phyloP scores from a whole-genome alignment of 1,139 yeast species.

The Blastobotrys buckinghamii region DNA sequence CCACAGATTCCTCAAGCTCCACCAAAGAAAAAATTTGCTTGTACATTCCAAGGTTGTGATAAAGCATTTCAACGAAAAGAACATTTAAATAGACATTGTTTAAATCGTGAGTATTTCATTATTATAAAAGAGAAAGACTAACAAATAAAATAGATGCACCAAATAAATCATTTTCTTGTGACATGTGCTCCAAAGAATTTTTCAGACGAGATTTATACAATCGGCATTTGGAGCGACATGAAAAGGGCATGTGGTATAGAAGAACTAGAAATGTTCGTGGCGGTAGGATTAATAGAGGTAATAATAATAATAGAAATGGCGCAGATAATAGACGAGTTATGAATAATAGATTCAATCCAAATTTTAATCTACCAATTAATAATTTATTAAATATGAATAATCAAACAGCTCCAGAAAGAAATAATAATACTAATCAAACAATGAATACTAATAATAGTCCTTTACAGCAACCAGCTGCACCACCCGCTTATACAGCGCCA shows the following conservation, averaged over 20 bases:
- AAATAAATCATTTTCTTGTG: slow-evolving; percentile 15
- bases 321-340: too few relatives aligned
- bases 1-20: neutral
- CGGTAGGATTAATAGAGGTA: too few relatives aligned
- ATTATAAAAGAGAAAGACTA: neutral
- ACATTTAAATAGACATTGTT: slow-evolving; percentile 21
- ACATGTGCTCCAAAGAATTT: slow-evolving; percentile 17
- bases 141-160: slow-evolving; percentile 15
- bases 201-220: slow-evolving; percentile 18
- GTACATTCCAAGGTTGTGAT: slow-evolving; percentile 20
- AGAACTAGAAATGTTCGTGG: too few relatives aligned
- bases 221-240: slow-evolving; percentile 18
- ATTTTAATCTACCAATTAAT: too few relatives aligned
- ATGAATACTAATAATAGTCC: too few relatives aligned
- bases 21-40: slow-evolving; percentile 12
- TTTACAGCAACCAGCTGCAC: too few relatives aligned
- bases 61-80: slow-evolving; percentile 22
- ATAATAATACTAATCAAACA: too few relatives aligned
- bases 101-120: slow-evolving; percentile 15
- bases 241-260: slow-evolving; percentile 17
- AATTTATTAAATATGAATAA: too few relatives aligned
- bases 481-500: too few relatives aligned
- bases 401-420: neutral
- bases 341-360: too few relatives aligned
- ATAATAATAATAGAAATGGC: too few relatives aligned